Evolutionary conservation across 768 basidiomycete genomes (phyloP).

Genomic region (Pleurotus eryngii): DNA sequence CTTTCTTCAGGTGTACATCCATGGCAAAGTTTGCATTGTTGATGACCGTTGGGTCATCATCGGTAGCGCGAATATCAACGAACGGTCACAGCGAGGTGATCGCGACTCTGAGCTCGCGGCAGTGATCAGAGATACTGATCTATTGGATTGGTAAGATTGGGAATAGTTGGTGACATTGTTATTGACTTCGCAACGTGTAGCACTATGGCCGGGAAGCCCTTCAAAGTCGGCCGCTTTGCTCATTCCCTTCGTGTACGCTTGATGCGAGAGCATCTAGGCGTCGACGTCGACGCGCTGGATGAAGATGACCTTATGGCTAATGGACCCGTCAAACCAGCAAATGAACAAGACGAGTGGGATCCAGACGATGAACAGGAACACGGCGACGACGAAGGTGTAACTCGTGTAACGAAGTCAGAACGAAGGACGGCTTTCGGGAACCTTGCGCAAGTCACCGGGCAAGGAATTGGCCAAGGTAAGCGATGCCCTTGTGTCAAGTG

Average conservation of each 20-base stretch:
- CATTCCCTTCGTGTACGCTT: constrained; percentile 90
- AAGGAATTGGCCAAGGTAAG: constrained; percentile 51
- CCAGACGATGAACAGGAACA: constrained; percentile 65
- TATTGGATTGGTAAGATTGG: constrained; percentile 78
- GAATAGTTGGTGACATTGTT: not conserved
- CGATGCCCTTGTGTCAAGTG: not conserved
- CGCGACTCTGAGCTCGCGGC: constrained; percentile 94
- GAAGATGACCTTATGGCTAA: constrained; percentile 67
- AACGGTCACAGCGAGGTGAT: constrained; percentile 92
- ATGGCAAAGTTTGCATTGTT: constrained; percentile 85
- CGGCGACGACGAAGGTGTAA: constrained; percentile 35
- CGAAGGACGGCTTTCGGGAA: constrained; percentile 28
- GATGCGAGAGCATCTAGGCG: constrained; percentile 95
- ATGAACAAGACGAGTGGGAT: constrained; percentile 66
- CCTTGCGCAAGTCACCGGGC: constrained; percentile 32
- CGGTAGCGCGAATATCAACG: constrained; percentile 97
- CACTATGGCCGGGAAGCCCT: constrained; percentile 91
- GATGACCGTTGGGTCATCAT: constrained; percentile 95
- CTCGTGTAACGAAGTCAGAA: constrained; percentile 35
- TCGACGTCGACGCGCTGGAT: constrained; percentile 87
- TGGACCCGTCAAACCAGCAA: constrained; percentile 45
- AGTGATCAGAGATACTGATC: constrained; percentile 93
- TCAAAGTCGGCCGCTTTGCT: constrained; percentile 95
- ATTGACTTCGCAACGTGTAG: constrained; percentile 32
- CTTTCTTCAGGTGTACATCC: constrained; percentile 72